phyloP scores from a whole-genome alignment of 352 stramenopile species.

The Phytophthora ohioensis region DNA sequence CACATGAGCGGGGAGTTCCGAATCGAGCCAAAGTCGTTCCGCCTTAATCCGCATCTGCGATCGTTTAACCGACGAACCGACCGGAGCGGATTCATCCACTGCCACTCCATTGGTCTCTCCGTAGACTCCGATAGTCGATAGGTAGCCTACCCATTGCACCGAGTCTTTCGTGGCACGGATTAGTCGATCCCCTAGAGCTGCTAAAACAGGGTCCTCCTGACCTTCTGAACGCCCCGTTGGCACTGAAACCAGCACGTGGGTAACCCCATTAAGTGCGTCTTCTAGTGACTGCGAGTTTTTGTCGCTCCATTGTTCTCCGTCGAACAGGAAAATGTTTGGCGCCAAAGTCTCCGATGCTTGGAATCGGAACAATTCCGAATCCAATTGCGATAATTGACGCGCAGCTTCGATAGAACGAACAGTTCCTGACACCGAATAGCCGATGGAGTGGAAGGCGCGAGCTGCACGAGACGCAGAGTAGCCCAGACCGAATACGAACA shows the following conservation, averaged over 20 bases:
- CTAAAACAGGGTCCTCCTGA: conserved; percentile 78
- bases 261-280: conserved; percentile 62
- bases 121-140: conserved; percentile 95
- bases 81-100: conserved; percentile 85
- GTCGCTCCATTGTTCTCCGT: conserved; percentile 63
- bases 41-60: conserved; percentile 83
- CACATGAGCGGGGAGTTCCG: conserved; percentile 76
- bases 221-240: conserved; percentile 56
- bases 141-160: conserved; percentile 90
- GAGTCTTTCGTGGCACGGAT: conserved; percentile 49
- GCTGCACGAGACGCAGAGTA: conserved; percentile 85
- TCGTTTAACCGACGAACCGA: conserved; percentile 67
- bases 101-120: conserved; percentile 86
- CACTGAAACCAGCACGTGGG: conserved; percentile 84
- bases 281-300: conserved; percentile 46
- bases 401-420: conserved; percentile 67
- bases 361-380: conserved; percentile 53
- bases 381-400: conserved; percentile 43
- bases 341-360: conserved; percentile 10
- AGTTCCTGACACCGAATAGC: conserved; percentile 79
- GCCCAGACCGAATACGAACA: conserved; percentile 92
- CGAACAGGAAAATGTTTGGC: conserved; percentile 85
- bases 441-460: conserved; percentile 62
- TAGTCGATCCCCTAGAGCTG: conserved; percentile 51
- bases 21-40: conserved; percentile 82